Conservation (phyloP, 2,329 filamentous ascomycete genomes). For the Botrytis elliptica region DNA sequence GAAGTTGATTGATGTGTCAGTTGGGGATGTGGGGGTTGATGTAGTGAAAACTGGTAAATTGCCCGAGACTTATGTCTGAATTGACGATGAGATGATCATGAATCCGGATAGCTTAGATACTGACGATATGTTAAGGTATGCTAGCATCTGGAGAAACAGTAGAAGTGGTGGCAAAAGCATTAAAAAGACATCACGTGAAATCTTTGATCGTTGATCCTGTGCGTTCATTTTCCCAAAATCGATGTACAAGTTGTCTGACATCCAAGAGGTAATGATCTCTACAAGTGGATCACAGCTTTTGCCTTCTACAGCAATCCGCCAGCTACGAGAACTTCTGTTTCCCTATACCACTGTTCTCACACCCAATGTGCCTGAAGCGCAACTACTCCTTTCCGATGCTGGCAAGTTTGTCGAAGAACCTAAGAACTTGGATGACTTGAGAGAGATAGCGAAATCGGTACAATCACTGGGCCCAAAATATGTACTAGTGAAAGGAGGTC, state of each 20-base stretch:
- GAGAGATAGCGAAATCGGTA: conserved; percentile 64
- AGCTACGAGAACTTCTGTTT: conserved; percentile 59
- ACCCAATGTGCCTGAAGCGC: conserved; percentile 75
- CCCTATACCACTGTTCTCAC: conserved; percentile 68
- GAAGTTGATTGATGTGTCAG: conserved; percentile 81
- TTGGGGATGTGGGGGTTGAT: conserved; percentile 82
- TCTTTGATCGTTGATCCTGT: conserved; percentile 74
- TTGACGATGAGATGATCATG: neutral
- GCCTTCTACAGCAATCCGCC: conserved; percentile 60
- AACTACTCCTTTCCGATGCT: conserved; percentile 58
- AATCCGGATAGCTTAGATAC: neutral
- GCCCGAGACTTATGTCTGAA: conserved; percentile 28
- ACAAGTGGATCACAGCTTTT: conserved; percentile 74
- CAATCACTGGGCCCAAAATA: conserved; percentile 70
- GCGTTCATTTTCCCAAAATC: conserved; percentile 35
- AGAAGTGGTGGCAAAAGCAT: conserved; percentile 62
- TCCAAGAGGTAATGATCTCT: conserved; percentile 79
- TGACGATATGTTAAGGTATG: conserved; percentile 61
- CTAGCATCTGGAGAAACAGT: conserved; percentile 72
- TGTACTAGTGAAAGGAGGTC: conserved; percentile 88
- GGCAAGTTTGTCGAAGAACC: conserved; percentile 48
- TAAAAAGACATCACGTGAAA: conserved; percentile 57
- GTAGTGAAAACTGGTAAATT: conserved; percentile 84
- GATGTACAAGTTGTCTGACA: conserved; percentile 22
- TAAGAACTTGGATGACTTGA: conserved; percentile 61